A percentile compares a stretch with the other conserved stretches of the same genome.
Conservation (phyloP, 176 grass and related monocot genomes). For the Themeda triandra region DNA sequence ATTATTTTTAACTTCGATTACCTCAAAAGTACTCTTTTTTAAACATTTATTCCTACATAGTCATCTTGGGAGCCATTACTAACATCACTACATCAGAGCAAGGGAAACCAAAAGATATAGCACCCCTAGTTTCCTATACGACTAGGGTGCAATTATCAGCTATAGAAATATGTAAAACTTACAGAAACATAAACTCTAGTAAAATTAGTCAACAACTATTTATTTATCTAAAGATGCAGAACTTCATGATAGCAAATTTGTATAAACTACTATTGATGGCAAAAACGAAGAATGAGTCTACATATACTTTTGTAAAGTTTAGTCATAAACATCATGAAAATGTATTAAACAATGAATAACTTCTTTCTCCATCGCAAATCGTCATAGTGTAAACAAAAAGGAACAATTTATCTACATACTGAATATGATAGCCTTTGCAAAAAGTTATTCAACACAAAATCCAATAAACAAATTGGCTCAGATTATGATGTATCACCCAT, state of each 20-base stretch:
- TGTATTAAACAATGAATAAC: not conserved
- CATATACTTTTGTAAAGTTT: not conserved
- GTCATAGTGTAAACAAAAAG: not conserved
- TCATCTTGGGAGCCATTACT: not conserved
- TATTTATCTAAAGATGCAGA: not conserved
- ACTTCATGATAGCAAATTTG: constrained; percentile 9
- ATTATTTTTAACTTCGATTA: not conserved
- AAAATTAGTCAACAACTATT: constrained; percentile 7
- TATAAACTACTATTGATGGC: not conserved
- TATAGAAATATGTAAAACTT: not conserved
- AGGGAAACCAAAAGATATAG: constrained; percentile 13
- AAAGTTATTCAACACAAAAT: not conserved
- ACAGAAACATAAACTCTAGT: not conserved
- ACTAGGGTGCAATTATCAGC: not conserved
- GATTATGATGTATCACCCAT: too few species aligned
- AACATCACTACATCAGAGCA: not conserved
- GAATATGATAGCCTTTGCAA: not conserved
- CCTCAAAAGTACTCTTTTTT: constrained; percentile 1
- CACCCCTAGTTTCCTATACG: not conserved
- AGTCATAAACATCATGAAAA: not conserved
- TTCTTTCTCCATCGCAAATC: constrained; percentile 16
- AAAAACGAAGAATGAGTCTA: constrained; percentile 10
- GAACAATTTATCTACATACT: not conserved
- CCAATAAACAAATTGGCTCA: too few species aligned
- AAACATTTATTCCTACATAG: constrained; percentile 5